Conservation (phyloP, 2,329 filamentous ascomycete genomes). For the Lasiodiplodia citricola region DNA sequence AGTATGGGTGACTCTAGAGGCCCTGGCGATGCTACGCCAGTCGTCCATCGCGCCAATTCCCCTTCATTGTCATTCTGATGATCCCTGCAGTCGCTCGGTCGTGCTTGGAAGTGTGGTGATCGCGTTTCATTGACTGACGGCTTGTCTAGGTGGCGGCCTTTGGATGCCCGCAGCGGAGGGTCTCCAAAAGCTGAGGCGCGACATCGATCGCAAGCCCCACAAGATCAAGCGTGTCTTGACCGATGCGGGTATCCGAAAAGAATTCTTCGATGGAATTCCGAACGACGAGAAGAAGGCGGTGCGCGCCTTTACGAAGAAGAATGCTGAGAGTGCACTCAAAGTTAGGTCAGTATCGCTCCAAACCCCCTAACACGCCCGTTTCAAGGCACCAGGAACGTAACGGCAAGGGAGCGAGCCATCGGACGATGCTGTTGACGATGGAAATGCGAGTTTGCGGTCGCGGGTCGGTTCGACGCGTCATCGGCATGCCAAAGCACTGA, state of each 20-base stretch:
- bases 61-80: neutral
- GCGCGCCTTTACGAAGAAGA: conserved; percentile 70
- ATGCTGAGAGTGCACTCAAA: conserved; percentile 78
- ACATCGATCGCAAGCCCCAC: conserved; percentile 75
- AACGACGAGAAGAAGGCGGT: conserved; percentile 66
- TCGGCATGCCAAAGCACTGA: neutral
- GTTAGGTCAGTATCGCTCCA: conserved; percentile 68
- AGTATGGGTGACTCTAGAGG: neutral
- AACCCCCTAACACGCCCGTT: conserved; percentile 6
- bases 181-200: conserved; percentile 71
- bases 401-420: neutral
- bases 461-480: conserved; percentile 3
- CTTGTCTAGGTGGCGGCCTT: conserved; percentile 70
- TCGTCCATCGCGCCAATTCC: conserved; percentile 2
- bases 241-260: conserved; percentile 64
- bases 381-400: neutral
- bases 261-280: conserved; percentile 66
- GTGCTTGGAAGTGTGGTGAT: conserved; percentile 1
- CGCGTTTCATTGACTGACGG: conserved; percentile 14
- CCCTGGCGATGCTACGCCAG: neutral
- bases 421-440: neutral
- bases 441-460: neutral
- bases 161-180: conserved; percentile 76
- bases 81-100: neutral
- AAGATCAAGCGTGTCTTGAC: conserved; percentile 72